Base-by-base conservation (phyloP, 768 basidiomycete species). In the Suillus americanus region DNA sequence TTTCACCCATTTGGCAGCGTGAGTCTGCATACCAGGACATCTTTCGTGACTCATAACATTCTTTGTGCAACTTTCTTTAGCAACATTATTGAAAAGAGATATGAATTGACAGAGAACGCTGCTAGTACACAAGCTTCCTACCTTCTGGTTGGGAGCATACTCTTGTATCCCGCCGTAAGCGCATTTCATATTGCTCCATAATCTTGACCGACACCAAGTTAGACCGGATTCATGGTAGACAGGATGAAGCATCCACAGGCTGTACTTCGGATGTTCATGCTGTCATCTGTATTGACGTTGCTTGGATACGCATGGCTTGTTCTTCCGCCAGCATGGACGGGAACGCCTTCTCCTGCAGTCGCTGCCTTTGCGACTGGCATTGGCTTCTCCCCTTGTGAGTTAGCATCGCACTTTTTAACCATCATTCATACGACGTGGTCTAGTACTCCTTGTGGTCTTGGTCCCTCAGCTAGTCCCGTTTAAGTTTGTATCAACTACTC, bases 1-100 rank as follows among this genome's bases (percentile, higher is more conserved):
- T 3, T 92, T 91, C 72, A 86, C 85, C 13, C 90, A 92, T 70
- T 85, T 94, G 50, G 86, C 89, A 14, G 81, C 91, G 90, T 91
- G 71, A 71, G 87, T 74, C 37, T 8, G 55, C n/a, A 25, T 5
- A 41, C 6, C n/a, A 62, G 9, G 33, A 28, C 53, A 55, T 43
- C 37, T 54, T n/a, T 54, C 20, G 57, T 43, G 54, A 41, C 45
- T 13, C 41, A 12, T 3, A 45, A 61, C 55, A 45, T 68, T 63
- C 64, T 69, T 20, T 23, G 16, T 12, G 51, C 48, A 35, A 56
- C 13, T 18, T 35, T 40, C 13, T 40, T 5, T 66, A 92, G 91
- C 33, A 92, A 91, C 70, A 82, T 94, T 61, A 85, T 94, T 28
- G 85, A 93, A 70, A 82, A 79, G 41, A 85, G 91, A 8, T 94